phyloP scores from a whole-genome alignment of 805 yeast genomes.

The Nakazawaea wickerhamii region DNA sequence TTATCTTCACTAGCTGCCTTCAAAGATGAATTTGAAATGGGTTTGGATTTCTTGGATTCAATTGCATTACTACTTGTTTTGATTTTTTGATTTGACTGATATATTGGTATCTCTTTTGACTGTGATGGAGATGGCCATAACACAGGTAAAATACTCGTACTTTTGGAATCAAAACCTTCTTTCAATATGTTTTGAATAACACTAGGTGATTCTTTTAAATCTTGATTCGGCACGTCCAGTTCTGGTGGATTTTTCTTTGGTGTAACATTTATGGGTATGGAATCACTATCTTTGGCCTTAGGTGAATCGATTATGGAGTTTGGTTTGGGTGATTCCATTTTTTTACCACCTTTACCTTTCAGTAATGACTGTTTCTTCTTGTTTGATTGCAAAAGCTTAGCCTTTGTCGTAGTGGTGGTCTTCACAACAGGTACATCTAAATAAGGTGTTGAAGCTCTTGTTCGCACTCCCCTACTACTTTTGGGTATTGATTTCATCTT shows the following conservation, averaged over 20 bases:
- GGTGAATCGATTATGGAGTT: neutral
- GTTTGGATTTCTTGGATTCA: neutral
- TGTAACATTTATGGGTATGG: neutral
- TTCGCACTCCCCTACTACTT: neutral
- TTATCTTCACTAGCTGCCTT: neutral
- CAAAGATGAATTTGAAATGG: no score
- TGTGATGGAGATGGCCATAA: slow-evolving; percentile 1
- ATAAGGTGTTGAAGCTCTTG: slow-evolving; percentile 1
- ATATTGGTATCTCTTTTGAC: neutral
- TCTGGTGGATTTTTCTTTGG: neutral
- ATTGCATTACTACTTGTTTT: neutral
- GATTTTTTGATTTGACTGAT: neutral
- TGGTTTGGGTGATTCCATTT: neutral
- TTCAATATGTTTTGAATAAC: slow-evolving; percentile 2
- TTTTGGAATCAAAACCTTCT: slow-evolving; percentile 1
- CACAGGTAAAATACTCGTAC: neutral
- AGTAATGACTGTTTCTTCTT: neutral
- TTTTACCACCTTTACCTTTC: neutral
- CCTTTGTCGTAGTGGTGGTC: neutral
- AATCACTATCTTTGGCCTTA: no score
- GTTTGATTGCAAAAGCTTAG: neutral
- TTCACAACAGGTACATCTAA: slow-evolving; percentile 1
- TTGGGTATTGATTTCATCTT: neutral
- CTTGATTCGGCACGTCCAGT: neutral
- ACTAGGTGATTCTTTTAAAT: neutral